Evolutionary conservation across 331 rosid species (phyloP).

Genomic region (Stylosanthes scabra): DNA sequence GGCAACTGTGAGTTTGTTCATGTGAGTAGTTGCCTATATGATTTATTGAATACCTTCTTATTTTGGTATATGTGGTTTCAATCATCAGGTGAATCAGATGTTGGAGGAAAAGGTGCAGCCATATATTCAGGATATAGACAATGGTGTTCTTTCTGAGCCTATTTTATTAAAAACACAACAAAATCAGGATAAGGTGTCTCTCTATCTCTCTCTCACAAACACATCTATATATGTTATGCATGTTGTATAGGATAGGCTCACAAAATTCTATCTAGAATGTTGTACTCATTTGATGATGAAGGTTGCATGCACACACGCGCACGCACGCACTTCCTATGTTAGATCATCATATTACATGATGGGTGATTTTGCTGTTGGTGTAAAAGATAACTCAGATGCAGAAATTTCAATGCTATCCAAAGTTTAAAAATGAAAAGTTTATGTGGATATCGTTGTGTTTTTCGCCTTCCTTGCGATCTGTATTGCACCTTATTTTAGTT

Average conservation of each 20-base stretch:
- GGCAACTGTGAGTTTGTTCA: no score
- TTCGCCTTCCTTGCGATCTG: slow-evolving; percentile 24
- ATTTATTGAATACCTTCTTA: background rate
- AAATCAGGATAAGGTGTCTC: slow-evolving; percentile 55
- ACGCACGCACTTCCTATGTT: background rate
- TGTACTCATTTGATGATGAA: slow-evolving; percentile 2
- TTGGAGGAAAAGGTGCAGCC: slow-evolving; percentile 85
- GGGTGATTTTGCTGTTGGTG: background rate
- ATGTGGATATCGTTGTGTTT: background rate
- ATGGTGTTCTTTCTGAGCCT: slow-evolving; percentile 67
- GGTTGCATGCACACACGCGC: background rate
- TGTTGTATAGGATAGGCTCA: slow-evolving; percentile 30
- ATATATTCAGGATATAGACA: slow-evolving; percentile 56
- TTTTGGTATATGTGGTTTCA: slow-evolving; percentile 21
- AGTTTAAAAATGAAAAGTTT: background rate
- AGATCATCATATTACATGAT: background rate
- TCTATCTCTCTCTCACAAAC: background rate
- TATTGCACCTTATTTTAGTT: slow-evolving; percentile 16
- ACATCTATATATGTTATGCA: background rate
- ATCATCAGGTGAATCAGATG: slow-evolving; percentile 76
- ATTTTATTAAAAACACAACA: slow-evolving; percentile 58
- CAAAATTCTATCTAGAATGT: slow-evolving; percentile 15
- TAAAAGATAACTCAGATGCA: background rate
- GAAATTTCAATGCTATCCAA: background rate
- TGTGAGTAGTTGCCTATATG: no score